Conservation (phyloP, 768 basidiomycete genomes). For the Chalciporus piperatus region DNA sequence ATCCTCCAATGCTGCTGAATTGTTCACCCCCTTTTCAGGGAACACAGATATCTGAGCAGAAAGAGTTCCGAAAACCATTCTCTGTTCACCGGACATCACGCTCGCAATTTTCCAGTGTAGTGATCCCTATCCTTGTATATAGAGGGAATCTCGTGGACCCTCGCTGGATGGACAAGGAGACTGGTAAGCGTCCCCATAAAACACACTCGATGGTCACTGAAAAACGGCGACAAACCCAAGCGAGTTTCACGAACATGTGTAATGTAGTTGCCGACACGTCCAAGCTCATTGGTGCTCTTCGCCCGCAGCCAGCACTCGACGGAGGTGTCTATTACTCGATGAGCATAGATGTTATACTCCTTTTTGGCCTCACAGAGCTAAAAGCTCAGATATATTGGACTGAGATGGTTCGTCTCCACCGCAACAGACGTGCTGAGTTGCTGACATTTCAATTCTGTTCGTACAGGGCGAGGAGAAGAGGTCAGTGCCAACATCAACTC, state of each 20-base stretch:
- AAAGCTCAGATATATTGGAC: conserved; percentile 45
- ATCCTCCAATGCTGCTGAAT: no score
- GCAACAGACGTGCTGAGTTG: background rate
- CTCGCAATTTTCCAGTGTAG: background rate
- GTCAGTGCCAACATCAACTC: background rate
- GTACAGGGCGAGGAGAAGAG: conserved; percentile 6
- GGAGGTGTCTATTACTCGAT: conserved; percentile 14
- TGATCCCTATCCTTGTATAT: conserved; percentile 12
- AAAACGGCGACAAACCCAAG: no score
- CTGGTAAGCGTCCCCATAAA: background rate
- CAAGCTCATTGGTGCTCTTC: conserved; percentile 5
- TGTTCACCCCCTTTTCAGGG: background rate
- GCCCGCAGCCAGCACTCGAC: background rate
- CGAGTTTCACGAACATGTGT: background rate
- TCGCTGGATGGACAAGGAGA: background rate
- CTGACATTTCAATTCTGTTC: background rate
- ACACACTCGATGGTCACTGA: no score
- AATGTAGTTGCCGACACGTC: conserved; percentile 10
- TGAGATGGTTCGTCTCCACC: conserved; percentile 19
- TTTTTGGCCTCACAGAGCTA: conserved; percentile 43
- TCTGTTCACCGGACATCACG: background rate
- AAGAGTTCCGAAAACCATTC: conserved; percentile 19
- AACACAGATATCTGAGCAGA: conserved; percentile 16
- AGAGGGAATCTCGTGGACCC: background rate
- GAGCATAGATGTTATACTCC: conserved; percentile 34